Evolutionary conservation across 2,329 filamentous ascomycete species (phyloP).

Genomic region (Alternaria gansuensis): DNA sequence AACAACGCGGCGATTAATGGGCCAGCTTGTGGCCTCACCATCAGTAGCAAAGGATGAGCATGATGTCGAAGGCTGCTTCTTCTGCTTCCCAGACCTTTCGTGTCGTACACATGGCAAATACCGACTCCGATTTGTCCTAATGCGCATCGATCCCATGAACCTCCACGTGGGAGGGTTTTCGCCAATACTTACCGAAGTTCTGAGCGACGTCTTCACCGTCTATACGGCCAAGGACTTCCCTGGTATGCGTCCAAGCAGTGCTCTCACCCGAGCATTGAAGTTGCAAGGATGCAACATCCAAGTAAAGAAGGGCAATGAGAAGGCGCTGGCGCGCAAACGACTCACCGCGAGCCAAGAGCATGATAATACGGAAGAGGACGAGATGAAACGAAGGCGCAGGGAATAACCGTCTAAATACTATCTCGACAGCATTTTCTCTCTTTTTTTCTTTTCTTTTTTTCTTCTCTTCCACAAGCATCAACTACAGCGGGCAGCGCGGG

Average conservation of each 20-base stretch:
- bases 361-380: conserved; percentile 52
- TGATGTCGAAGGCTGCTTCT: conserved; percentile 79
- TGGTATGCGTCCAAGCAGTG: conserved; percentile 81
- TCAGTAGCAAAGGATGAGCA: conserved; percentile 80
- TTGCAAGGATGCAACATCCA: conserved; percentile 84
- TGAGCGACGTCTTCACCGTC: conserved; percentile 78
- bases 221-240: conserved; percentile 88
- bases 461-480: conserved; percentile 19
- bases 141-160: conserved; percentile 71
- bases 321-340: conserved; percentile 57
- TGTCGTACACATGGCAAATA: conserved; percentile 81
- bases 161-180: conserved; percentile 63
- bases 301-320: conserved; percentile 85
- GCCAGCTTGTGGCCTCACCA: conserved; percentile 77
- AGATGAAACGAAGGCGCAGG: conserved; percentile 50
- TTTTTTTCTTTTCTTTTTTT: neutral
- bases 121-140: conserved; percentile 75
- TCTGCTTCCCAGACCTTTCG: conserved; percentile 84
- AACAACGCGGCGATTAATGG: conserved; percentile 80
- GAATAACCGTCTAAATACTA: conserved; percentile 34
- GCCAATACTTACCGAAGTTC: conserved; percentile 61
- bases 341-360: conserved; percentile 53
- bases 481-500: conserved; percentile 38
- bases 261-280: conserved; percentile 76
- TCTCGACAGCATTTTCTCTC: conserved; percentile 9